Percentiles rank a stretch among this genome's conserved stretches.
These are phyloP conservation scores for Liquidambar formosana DNA, from an alignment of 164 flowering plant species.

Conservation along the genomic window DNA sequence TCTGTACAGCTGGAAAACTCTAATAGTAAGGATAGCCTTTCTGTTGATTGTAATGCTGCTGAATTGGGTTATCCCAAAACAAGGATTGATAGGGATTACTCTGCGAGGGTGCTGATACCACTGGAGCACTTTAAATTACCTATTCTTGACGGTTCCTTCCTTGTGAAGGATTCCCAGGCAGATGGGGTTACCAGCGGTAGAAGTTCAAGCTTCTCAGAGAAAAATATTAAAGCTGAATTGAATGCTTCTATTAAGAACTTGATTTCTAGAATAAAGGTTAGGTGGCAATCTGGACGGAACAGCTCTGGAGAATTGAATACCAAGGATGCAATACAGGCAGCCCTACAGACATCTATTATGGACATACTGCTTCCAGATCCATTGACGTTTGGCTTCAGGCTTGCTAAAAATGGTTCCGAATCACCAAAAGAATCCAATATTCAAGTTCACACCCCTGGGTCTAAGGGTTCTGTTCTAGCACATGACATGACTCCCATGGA, in stretches of 20 bases:
- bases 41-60: conserved; percentile 37
- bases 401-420: conserved; percentile 35
- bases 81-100: conserved; percentile 91
- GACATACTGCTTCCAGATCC: conserved; percentile 95
- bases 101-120: conserved; percentile 92
- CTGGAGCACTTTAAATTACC: conserved; percentile 95
- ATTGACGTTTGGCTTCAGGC: conserved; percentile 88
- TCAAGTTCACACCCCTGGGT: conserved; percentile 16
- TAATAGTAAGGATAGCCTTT: conserved; percentile 30
- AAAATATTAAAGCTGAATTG: conserved; percentile 77
- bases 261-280: conserved; percentile 84
- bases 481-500: conserved; percentile 94
- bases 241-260: conserved; percentile 83
- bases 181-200: conserved; percentile 40
- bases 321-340: conserved; percentile 86
- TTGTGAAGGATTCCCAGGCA: conserved; percentile 49
- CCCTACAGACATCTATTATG: conserved; percentile 91
- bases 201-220: conserved; percentile 61
- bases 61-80: conserved; percentile 80
- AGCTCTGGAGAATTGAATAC: conserved; percentile 92
- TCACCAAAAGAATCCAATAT: conserved; percentile 20
- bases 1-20: conserved; percentile 72
- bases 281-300: conserved; percentile 95
- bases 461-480: conserved; percentile 57
- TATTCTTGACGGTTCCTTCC: conserved; percentile 81